Evolutionary conservation across 768 basidiomycete genomes (phyloP), one percentile per base, ranked within the genome.

Genomic region (Sutorius australiensis): DNA sequence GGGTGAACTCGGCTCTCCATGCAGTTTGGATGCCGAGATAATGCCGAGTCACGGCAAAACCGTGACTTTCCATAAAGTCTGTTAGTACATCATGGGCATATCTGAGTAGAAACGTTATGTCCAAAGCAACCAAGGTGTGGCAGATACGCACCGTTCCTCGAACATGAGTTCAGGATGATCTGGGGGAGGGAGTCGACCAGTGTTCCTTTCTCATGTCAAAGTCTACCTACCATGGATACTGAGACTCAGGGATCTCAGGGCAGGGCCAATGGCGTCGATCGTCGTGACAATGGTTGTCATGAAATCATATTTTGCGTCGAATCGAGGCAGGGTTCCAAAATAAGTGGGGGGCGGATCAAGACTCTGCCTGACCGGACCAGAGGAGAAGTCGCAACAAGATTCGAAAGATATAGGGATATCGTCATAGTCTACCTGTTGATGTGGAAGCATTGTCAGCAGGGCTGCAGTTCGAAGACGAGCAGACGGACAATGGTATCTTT

Each of bases 1-100:
- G 78, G 34, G 74, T 73, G 67, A 77, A 90, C 61, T 84, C 85
- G 2, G 90, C 90, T 49, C 80, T 75, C 86, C 88, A 92, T 4
- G 90, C 89, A 21, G 89, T 92, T 13, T 78, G 66, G 4, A 92
- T 75, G 14, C 81, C 83, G 45, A 86, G 78, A 61, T 91, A 89
- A 61, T 83, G 82, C 46, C 71, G 74, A 3, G 83, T 89, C 21
- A 91, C 84, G n/a, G 69, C 67, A 67, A 90, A 92, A 7, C 86
- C 87, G 51, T 83, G 78, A 33, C 68, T 62, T 33, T 73, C 67
- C 84, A 92, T 87, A 70, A 85, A 90, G 28, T 73, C 67, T 3
- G 86, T 82, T 48, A 92, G 71, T 16, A 73, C 66, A 58, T 89
- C 84, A 58, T 91, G 89, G 10, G 90, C 87, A 65, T 80, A 80